phyloP scores from a whole-genome alignment of 2,329 filamentous ascomycete genomes.

The Neonectria neomacrospora region DNA sequence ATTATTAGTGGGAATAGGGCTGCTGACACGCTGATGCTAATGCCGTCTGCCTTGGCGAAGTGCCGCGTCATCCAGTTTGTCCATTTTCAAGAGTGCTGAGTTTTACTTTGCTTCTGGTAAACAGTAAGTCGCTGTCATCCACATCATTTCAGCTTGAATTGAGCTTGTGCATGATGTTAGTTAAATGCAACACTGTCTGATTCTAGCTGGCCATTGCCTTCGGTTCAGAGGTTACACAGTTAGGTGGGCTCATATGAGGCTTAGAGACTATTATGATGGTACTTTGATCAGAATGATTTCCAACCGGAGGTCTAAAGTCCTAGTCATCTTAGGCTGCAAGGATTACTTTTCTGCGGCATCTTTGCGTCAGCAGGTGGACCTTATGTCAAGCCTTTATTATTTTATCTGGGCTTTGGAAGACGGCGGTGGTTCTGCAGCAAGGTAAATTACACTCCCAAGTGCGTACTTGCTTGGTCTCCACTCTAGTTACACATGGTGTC shows the following conservation, averaged over 20 bases:
- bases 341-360: not conserved
- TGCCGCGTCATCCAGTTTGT: not conserved
- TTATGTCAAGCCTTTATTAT: not conserved
- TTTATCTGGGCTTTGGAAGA: not conserved
- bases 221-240: not conserved
- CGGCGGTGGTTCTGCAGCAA: not conserved
- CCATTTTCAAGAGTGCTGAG: not conserved
- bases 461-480: not conserved
- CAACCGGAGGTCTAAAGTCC: not conserved
- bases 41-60: not conserved
- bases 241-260: not conserved
- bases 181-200: not conserved
- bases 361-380: not conserved
- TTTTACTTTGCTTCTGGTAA: not conserved
- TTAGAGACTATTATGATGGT: not conserved
- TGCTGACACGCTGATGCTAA: constrained; percentile 1
- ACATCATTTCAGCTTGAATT: not conserved
- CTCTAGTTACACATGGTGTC: too few relatives aligned
- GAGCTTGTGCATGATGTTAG: not conserved
- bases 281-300: not conserved
- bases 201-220: not conserved
- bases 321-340: not conserved
- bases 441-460: not conserved
- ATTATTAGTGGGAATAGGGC: not conserved
- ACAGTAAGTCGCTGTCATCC: not conserved